Percentiles rank a stretch among this genome's conserved stretches.
Evolutionary conservation across 2,329 filamentous ascomycete genomes (phyloP).

Genomic region (Talaromyces sp.): DNA sequence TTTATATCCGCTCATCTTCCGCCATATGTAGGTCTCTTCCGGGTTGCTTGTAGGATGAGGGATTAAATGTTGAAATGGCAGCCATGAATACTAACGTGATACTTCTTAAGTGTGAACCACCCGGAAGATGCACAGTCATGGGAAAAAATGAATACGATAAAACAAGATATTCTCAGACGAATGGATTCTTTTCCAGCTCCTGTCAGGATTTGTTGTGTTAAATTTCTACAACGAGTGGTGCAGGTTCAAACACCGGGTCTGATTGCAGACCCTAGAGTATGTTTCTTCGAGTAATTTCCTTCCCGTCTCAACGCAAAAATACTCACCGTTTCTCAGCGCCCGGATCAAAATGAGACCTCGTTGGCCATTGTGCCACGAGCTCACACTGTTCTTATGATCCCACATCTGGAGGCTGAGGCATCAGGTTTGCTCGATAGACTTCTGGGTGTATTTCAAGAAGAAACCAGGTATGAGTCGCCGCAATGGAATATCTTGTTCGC

Average conservation of each 20-base stretch:
- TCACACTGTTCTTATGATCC: slow-evolving; percentile 76
- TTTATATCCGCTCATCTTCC: slow-evolving; percentile 88
- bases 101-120: slow-evolving; percentile 73
- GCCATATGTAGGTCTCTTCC: slow-evolving; percentile 79
- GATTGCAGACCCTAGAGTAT: slow-evolving; percentile 79
- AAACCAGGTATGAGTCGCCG: slow-evolving; percentile 64
- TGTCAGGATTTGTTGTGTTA: slow-evolving; percentile 91
- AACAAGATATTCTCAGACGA: slow-evolving; percentile 81
- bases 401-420: slow-evolving; percentile 88
- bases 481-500: background rate
- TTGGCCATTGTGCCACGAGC: slow-evolving; percentile 81
- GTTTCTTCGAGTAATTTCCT: slow-evolving; percentile 31
- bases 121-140: slow-evolving; percentile 79
- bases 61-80: background rate
- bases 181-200: slow-evolving; percentile 81
- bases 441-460: slow-evolving; percentile 81
- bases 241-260: slow-evolving; percentile 86
- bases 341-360: slow-evolving; percentile 80
- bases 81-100: slow-evolving; percentile 32
- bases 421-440: slow-evolving; percentile 88
- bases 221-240: slow-evolving; percentile 92
- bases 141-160: slow-evolving; percentile 87
- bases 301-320: background rate
- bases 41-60: background rate
- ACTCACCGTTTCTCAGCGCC: slow-evolving; percentile 53